A percentile compares a stretch with the other conserved stretches of the same genome.
Conservation (phyloP, 257 asterid genomes). For the Solanum ossicruentum region DNA sequence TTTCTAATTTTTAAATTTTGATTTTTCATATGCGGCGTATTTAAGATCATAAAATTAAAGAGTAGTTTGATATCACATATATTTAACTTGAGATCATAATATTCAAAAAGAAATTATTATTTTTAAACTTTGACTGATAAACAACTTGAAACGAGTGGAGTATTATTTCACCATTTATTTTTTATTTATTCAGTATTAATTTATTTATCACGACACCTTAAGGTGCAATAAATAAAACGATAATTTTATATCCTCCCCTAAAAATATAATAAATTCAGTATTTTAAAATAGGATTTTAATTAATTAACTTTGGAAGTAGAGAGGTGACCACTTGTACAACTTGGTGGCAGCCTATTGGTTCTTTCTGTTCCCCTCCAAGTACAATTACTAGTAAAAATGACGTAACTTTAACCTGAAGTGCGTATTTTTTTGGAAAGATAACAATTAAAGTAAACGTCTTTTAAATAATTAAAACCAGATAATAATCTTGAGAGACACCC, state of each 20-base stretch:
- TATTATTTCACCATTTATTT: background rate
- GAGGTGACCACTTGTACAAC: constrained; percentile 27
- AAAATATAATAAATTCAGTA: too few relatives aligned
- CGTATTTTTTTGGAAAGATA: background rate
- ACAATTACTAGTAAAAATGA: background rate
- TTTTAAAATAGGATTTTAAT: background rate
- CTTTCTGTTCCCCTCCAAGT: background rate
- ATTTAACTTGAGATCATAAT: background rate
- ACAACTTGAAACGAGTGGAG: fast-evolving
- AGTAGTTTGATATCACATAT: fast-evolving
- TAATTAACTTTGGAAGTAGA: constrained; percentile 1
- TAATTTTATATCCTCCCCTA: too few relatives aligned
- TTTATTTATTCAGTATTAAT: background rate
- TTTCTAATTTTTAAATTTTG: too few relatives aligned
- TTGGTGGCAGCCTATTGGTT: constrained; percentile 1
- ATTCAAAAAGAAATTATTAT: background rate
- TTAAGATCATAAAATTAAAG: fast-evolving
- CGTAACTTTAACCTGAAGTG: background rate
- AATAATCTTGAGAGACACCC: constrained; percentile 1
- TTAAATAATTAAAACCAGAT: background rate
- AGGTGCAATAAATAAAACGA: too few relatives aligned
- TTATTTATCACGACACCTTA: too few relatives aligned
- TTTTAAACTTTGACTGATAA: background rate
- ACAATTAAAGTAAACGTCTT: background rate
- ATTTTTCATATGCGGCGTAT: fast-evolving